Conservation (phyloP, 2,329 filamentous ascomycete genomes). For the Phyllosticta citrichinensis region DNA sequence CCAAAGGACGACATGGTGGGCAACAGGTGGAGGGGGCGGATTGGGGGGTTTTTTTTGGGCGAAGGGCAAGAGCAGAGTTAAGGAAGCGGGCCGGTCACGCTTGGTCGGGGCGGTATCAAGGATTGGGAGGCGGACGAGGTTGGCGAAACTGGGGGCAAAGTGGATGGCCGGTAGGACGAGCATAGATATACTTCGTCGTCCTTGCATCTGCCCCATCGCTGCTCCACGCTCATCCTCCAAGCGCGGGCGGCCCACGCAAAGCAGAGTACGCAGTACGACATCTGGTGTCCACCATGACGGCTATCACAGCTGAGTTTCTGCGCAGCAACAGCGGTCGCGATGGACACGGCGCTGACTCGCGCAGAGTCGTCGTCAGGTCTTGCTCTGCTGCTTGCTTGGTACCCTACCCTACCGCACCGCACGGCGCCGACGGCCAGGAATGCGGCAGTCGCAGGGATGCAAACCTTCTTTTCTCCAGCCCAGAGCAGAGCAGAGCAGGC, state of each 20-base stretch:
- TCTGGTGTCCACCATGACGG: not conserved
- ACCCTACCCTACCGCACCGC: too few relatives aligned
- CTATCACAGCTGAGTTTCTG: not conserved
- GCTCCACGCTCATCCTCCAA: not conserved
- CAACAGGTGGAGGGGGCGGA: slow-evolving; percentile 3
- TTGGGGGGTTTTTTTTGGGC: not conserved
- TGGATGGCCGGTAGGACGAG: slow-evolving; percentile 8
- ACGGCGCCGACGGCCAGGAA: not conserved
- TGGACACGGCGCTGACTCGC: slow-evolving; percentile 3
- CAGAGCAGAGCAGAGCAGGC: not conserved
- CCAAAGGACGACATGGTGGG: not conserved
- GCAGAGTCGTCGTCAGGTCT: not conserved
- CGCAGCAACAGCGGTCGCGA: not conserved
- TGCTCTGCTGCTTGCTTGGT: slow-evolving; percentile 1
- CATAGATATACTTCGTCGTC: slow-evolving; percentile 9
- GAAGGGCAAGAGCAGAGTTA: not conserved
- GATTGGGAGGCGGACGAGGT: not conserved
- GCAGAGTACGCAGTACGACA: slow-evolving; percentile 7
- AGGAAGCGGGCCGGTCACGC: not conserved
- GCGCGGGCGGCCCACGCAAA: slow-evolving; percentile 6
- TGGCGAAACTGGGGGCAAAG: slow-evolving; percentile 4
- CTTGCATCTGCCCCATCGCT: slow-evolving; percentile 8
- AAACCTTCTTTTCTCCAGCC: slow-evolving; percentile 7
- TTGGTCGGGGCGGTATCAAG: not conserved
- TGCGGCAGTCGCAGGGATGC: slow-evolving; percentile 3